Evolutionary conservation across 202 grass and related monocot genomes (phyloP), one percentile per base, ranked within the genome.

Genomic region (Setaria italica): DNA sequence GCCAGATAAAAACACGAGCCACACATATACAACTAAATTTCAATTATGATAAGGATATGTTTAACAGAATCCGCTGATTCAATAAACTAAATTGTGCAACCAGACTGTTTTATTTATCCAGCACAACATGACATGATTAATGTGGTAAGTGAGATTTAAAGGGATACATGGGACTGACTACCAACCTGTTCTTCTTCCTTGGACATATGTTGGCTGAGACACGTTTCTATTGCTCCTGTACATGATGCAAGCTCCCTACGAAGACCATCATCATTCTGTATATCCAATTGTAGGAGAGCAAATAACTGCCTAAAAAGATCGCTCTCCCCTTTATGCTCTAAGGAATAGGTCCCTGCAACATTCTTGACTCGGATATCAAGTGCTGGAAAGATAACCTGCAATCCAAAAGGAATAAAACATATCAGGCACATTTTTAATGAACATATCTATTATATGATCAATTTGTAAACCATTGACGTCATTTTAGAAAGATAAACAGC

Each of bases 131-230:
- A 20, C 62, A 60, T 54, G 45, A 66, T 85, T 59, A 85, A 68
- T 46, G 70, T 32, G 11, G 51, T 34, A 81, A 77, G 67, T 57
- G 32, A n/a, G 14, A 49, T 64, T 64, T 65, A 68, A 78, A 85
- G 72, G 50, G 32, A 46, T 29, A 43, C 35, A 65, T 41, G 29
- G 32, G 39, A 85, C 45, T 10, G 35, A 90, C 88, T 20, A 85
- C 71, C 4, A 43, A 97, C 95, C 91, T 98, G 95, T 67, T 98
- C 89, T 82, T 98, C 91, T 91, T 98, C 95, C 85, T 98, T 98
- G 77, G 89, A 95, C 95, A 98, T 94, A 84, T 98, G 95, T 80
- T 98, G 95, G 69, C 67, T 90, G 60, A 98, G 89, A 83, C 91
- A 93, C 7, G 89, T 95, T 85, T 94, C 86, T 79, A 98, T 98